Percentiles rank a stretch among this genome's conserved stretches.
phyloP scores from a whole-genome alignment of 106 monocot species.

The Dioscorea dumetorum region DNA sequence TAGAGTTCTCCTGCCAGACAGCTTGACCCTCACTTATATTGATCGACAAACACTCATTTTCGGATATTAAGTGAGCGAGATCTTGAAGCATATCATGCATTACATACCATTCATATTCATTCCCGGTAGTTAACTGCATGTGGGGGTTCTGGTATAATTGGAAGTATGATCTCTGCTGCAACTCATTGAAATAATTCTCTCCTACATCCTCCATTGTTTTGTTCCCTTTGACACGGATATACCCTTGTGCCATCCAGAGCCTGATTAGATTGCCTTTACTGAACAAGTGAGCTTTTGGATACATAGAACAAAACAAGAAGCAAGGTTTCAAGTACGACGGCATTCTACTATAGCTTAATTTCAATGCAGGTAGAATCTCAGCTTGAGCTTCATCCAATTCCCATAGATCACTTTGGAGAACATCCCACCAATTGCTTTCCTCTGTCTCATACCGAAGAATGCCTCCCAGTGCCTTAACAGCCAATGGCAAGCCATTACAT shows the following conservation, averaged over 20 bases:
- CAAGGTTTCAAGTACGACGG: conserved; percentile 24
- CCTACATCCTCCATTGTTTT: conserved; percentile 17
- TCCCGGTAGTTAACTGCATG: neutral
- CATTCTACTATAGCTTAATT: conserved; percentile 20
- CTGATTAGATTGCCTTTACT: conserved; percentile 7
- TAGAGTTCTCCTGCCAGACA: too few relatives aligned
- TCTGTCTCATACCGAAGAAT: conserved; percentile 7
- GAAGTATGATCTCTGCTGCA: conserved; percentile 15
- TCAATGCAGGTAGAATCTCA: conserved; percentile 20
- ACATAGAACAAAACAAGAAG: conserved; percentile 24
- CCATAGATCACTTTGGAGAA: conserved; percentile 26
- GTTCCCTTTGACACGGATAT: conserved; percentile 1
- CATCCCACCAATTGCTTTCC: conserved; percentile 15
- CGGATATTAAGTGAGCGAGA: conserved; percentile 4
- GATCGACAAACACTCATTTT: neutral
- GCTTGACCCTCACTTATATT: too few relatives aligned
- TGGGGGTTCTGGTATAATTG: neutral
- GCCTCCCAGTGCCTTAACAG: conserved; percentile 20
- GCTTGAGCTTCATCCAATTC: neutral
- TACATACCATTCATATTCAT: neutral
- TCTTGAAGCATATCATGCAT: conserved; percentile 20
- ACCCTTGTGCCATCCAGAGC: conserved; percentile 37
- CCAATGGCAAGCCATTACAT: conserved; percentile 22
- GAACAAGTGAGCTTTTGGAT: conserved; percentile 12
- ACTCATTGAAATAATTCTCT: conserved; percentile 16